Base-by-base conservation (phyloP, 2,329 filamentous ascomycete species). In the Dactylonectria macrodidyma region DNA sequence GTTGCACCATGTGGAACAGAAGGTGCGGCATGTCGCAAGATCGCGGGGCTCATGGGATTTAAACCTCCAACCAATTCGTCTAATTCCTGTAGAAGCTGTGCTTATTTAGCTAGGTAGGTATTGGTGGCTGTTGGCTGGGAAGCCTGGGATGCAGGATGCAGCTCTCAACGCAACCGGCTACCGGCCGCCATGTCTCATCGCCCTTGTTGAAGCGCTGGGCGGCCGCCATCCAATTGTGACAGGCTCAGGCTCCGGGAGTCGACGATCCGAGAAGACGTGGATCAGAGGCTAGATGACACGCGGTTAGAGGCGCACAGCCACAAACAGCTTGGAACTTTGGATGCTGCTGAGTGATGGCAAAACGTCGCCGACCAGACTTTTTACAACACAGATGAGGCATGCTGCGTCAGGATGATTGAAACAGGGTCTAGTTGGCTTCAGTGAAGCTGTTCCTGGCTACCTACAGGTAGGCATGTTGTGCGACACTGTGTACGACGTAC, bases 221-320 rank as follows among this genome's bases (percentile, higher is more conserved):
- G 16, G 50, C 16, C 51, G 33, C 51, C 51, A 19, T 36, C 26
- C 26, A n/a, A 36, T 36, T 36, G 51, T 36, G 12, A 36, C 33
- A 6, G 36, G 30, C 3, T 30, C 33, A 6, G 36, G 30, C 3
- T 30, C 50, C 51, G 51, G 33, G 33, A 11, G 51, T 54, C 7
- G 51, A 14, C 51, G 33, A 52, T 19, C 26, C 50, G 50, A 52
- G 16, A 22, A 52, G 50, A 33, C 50, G 19, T 22, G 50, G 50
- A 52, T 52, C 41, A 44, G 5, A 19, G 41, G 16, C 41, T 44
- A 44, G 41, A 44, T n/a, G 41, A 14, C 8, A n/a, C 16, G 8
- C 4, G 16, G 41, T n/a, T 44, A 44, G 41, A 44, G 41, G 41
- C 8, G 16, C 41, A 7, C 41, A 44, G 41, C 41, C 16, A 33